phyloP scores from a whole-genome alignment of 192 early-diverging fungal genomes.

The Chytriomyces confervae region DNA sequence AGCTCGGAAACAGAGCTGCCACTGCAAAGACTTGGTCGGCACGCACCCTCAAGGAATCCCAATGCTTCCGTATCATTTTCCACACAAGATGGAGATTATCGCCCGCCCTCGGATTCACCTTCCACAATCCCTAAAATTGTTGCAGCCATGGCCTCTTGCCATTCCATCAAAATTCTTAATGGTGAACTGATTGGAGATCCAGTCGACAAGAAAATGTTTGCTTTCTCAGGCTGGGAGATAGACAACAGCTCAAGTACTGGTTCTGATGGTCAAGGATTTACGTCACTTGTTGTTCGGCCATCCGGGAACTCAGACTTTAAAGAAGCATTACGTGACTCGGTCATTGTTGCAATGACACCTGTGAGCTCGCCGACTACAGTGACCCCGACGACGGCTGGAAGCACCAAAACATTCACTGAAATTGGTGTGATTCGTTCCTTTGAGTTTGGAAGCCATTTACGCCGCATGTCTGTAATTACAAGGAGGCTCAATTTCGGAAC shows the following conservation, averaged over 20 bases:
- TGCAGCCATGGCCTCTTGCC: slow-evolving; percentile 68
- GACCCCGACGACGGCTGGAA: not conserved
- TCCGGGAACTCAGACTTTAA: slow-evolving; percentile 61
- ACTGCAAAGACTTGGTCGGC: not conserved
- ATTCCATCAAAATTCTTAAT: slow-evolving; percentile 83
- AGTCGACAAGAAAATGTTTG: slow-evolving; percentile 97
- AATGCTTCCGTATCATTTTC: not conserved
- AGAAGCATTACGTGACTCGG: slow-evolving; percentile 26
- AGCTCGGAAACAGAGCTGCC: not conserved
- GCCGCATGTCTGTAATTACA: slow-evolving; percentile 93
- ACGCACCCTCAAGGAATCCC: not conserved
- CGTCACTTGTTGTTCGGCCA: slow-evolving; percentile 81
- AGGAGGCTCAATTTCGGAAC: slow-evolving; percentile 41
- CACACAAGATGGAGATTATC: too few species aligned
- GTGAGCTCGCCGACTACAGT: not conserved
- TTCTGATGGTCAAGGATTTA: slow-evolving; percentile 54
- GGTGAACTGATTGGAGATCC: slow-evolving; percentile 94
- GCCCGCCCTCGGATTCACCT: slow-evolving; percentile 1
- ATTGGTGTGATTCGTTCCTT: slow-evolving; percentile 70
- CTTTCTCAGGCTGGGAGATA: slow-evolving; percentile 90
- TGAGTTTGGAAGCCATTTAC: slow-evolving; percentile 89
- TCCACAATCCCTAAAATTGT: slow-evolving; percentile 62
- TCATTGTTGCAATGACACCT: not conserved
- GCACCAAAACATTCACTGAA: slow-evolving; percentile 45
- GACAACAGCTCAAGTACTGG: slow-evolving; percentile 67